Evolutionary conservation across 768 basidiomycete species (phyloP).

Genomic region (Termitomyces sp.): DNA sequence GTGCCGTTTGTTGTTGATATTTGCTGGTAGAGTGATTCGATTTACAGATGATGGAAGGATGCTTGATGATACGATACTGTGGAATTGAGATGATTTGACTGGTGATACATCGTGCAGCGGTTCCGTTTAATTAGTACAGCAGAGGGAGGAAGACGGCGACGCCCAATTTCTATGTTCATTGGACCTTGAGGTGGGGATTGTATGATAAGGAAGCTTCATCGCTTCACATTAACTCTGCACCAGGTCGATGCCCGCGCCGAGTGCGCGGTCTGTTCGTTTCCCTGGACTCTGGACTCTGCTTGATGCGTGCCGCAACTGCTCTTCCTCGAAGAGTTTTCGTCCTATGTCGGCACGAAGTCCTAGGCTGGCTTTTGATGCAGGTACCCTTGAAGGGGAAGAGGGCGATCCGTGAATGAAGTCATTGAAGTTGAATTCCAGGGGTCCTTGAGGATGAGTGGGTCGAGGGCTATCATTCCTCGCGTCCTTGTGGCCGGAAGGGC

Average conservation of each 20-base stretch:
- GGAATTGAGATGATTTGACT: slow-evolving; percentile 20
- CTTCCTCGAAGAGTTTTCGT: slow-evolving; percentile 65
- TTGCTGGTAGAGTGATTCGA: slow-evolving; percentile 12
- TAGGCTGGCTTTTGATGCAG: slow-evolving; percentile 33
- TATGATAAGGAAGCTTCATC: neutral
- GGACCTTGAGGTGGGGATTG: slow-evolving; percentile 6
- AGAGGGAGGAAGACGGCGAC: slow-evolving; percentile 15
- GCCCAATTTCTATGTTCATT: slow-evolving; percentile 17
- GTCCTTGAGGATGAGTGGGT: slow-evolving; percentile 27
- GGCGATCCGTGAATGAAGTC: slow-evolving; percentile 75
- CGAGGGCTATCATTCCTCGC: slow-evolving; percentile 22
- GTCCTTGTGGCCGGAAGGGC: slow-evolving; percentile 18
- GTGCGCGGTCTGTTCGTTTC: slow-evolving; percentile 23
- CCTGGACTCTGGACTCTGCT: slow-evolving; percentile 20
- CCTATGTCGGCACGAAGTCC: slow-evolving; percentile 61
- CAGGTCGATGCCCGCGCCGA: slow-evolving; percentile 40
- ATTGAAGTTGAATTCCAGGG: slow-evolving; percentile 54
- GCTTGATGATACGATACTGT: slow-evolving; percentile 13
- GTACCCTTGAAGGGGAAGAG: slow-evolving; percentile 45
- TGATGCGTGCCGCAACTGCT: slow-evolving; percentile 43
- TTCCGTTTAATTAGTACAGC: slow-evolving; percentile 37
- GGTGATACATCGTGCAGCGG: slow-evolving; percentile 35
- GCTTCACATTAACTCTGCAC: slow-evolving; percentile 28
- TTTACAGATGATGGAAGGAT: slow-evolving; percentile 15
- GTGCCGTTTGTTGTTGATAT: slow-evolving; percentile 10